phyloP scores from a whole-genome alignment of 2,329 filamentous ascomycete genomes.

The Xylaria polymorpha region DNA sequence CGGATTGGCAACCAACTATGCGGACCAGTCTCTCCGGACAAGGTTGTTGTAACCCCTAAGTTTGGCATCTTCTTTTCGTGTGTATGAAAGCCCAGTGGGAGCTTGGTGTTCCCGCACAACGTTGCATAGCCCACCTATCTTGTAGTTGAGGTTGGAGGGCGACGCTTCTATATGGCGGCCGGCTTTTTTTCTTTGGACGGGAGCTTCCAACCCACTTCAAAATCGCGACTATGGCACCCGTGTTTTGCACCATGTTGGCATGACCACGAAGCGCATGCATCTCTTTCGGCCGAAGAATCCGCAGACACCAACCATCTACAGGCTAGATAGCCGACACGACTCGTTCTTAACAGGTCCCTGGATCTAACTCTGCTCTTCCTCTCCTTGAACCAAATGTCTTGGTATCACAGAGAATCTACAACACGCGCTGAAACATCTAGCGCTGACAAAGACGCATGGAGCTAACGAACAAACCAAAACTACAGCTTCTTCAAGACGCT shows the following conservation, averaged over 20 bases:
- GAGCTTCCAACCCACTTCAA: neutral
- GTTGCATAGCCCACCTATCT: neutral
- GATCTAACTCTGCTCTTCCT: neutral
- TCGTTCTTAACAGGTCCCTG: neutral
- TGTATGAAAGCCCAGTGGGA: neutral
- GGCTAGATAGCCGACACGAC: neutral
- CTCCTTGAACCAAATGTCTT: neutral
- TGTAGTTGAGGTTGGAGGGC: neutral
- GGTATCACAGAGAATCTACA: neutral
- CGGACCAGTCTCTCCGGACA: neutral
- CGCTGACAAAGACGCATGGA: neutral
- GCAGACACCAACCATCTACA: neutral
- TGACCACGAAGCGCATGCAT: neutral
- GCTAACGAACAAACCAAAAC: constrained; percentile 27
- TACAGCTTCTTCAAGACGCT: constrained; percentile 97
- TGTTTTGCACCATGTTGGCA: neutral
- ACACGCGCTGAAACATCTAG: neutral
- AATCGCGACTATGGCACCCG: neutral
- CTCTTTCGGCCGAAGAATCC: too few species aligned
- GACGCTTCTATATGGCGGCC: neutral
- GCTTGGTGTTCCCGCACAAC: neutral
- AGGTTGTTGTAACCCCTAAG: neutral
- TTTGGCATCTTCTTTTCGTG: neutral
- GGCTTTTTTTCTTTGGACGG: neutral
- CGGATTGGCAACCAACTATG: neutral